phyloP scores from a whole-genome alignment of 192 early-diverging fungal species.

The Chytriomyces sp. region DNA sequence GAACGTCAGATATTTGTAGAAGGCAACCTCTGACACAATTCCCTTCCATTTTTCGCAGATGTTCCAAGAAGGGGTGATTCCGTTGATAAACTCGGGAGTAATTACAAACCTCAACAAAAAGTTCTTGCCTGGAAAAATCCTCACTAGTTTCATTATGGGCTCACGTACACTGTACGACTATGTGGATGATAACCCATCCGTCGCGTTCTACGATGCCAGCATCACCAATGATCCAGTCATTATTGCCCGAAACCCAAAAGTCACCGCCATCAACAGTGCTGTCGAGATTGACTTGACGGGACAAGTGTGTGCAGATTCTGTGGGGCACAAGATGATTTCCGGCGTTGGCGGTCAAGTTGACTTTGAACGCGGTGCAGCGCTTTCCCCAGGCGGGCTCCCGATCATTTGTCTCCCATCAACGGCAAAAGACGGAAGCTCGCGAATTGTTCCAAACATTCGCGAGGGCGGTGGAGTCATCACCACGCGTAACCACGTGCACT shows the following conservation, averaged over 20 bases:
- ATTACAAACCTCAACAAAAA: slow-evolving; percentile 52
- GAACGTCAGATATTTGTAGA: background rate
- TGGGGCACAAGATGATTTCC: slow-evolving; percentile 50
- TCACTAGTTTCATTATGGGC: slow-evolving; percentile 52
- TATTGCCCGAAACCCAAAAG: slow-evolving; percentile 55
- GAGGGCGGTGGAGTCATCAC: slow-evolving; percentile 54
- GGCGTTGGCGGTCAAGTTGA: slow-evolving; percentile 62
- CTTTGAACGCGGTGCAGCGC: slow-evolving; percentile 59
- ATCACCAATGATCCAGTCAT: slow-evolving; percentile 55
- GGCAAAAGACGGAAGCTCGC: slow-evolving; percentile 41
- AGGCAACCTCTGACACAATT: background rate
- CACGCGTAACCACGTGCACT: slow-evolving; percentile 53
- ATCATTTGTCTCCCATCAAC: slow-evolving; percentile 56
- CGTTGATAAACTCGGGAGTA: slow-evolving; percentile 51
- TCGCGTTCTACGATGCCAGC: slow-evolving; percentile 47
- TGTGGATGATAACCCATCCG: slow-evolving; percentile 54
- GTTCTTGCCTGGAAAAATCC: slow-evolving; percentile 43
- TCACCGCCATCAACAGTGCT: slow-evolving; percentile 59
- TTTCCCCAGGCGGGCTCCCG: slow-evolving; percentile 51
- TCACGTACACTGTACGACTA: slow-evolving; percentile 48
- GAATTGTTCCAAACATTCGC: slow-evolving; percentile 49
- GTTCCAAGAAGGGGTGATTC: slow-evolving; percentile 57
- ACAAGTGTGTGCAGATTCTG: slow-evolving; percentile 57
- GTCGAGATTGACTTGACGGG: slow-evolving; percentile 60
- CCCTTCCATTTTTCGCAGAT: slow-evolving; percentile 36